Base-by-base conservation (phyloP, 768 basidiomycete genomes). In the Podaxis sp. region DNA sequence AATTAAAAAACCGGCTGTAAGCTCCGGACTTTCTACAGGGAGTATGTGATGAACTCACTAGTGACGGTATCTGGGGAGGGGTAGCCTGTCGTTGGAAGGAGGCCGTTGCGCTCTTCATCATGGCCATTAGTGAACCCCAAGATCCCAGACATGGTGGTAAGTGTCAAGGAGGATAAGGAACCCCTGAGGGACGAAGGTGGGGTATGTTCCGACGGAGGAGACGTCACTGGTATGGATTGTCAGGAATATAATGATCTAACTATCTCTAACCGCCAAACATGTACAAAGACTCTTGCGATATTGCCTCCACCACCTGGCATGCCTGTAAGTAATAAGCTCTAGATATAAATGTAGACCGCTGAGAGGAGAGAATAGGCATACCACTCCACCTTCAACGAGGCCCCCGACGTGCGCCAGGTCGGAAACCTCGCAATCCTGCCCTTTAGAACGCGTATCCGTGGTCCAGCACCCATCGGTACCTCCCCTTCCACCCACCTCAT, bases 371-470 rank as follows among this genome's bases (percentile, higher is more conserved):
- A 21, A 62, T 61, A 98, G 97, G 96, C 96, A 21, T 99, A 99
- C 71, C 96, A 99, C 74, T 98, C 97, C 2, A 78, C 91, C 4
- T 85, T 95, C 72, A 97, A 97, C 75, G 93, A 94, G 63, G 84
- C 87, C 46, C 81, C 84, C 36, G 91, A 96, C 71, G 81, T 85
- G 21, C 82, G 90, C 61, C 87, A 88, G 70, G 88, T 95, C 55
- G 97, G 97, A 54, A 98, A 98, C 72, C 84, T 94, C 72, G 82
- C 88, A 56, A 77, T 98, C 68, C 79, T 98, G 63, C 95, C 97
- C 35, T 91, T 99, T 75, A 89, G 85, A 73, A 94, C 94, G 56
- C 89, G 84, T 73, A 84, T 96, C 69, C 87, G 97, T 61, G 97
- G 97, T 23, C 94, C 96, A 66, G 94, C 97, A 37, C 91, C 93